Evolutionary conservation across 306 rosid genomes (phyloP).

Genomic region (Lagenaria siceraria): DNA sequence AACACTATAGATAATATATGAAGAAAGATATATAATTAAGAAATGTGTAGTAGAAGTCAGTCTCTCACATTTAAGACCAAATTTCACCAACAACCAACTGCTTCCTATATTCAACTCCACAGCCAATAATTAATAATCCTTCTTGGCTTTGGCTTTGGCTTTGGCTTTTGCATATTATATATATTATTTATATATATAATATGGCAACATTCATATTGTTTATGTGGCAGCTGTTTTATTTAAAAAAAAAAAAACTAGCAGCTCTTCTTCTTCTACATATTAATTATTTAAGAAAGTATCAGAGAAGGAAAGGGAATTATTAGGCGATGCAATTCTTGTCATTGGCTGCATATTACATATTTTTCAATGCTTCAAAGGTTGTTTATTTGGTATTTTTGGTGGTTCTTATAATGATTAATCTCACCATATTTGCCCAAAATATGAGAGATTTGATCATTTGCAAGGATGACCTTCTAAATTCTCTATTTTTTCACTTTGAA

Average conservation of each 20-base stretch:
- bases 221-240: not conserved
- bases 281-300: not conserved
- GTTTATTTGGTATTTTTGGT: conserved; percentile 4
- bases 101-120: not conserved
- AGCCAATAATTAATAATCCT: not conserved
- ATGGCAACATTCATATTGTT: not conserved
- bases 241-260: not conserved
- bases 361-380: conserved; percentile 25
- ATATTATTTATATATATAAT: not conserved
- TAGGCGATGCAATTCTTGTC: conserved; percentile 4
- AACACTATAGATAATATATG: no score
- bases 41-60: not conserved
- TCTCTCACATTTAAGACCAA: not conserved
- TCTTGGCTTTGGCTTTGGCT: not conserved
- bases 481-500: not conserved
- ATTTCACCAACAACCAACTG: not conserved
- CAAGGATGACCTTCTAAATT: not conserved
- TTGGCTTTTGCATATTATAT: not conserved
- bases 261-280: no score
- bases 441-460: not conserved
- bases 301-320: not conserved
- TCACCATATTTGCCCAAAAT: not conserved
- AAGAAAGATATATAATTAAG: no score
- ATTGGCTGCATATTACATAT: conserved; percentile 20
- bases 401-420: conserved; percentile 2